phyloP scores from a whole-genome alignment of 2,329 filamentous ascomycete genomes.

The Penicillium sp. region DNA sequence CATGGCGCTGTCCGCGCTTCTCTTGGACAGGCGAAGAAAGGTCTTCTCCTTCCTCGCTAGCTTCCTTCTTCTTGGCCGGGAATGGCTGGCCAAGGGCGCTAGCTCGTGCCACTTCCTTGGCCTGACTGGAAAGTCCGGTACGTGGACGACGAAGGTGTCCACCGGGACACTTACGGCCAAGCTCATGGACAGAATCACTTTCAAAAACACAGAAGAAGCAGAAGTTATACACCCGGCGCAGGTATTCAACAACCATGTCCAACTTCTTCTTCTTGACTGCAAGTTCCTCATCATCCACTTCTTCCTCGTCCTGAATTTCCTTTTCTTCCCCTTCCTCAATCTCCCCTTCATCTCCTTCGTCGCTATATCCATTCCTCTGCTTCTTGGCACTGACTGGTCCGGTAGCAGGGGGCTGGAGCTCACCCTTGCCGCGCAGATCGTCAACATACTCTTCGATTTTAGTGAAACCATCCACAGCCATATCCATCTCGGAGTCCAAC shows the following conservation, averaged over 20 bases:
- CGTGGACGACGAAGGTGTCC: constrained; percentile 93
- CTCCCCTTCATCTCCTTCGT: constrained; percentile 53
- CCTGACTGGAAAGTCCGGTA: constrained; percentile 76
- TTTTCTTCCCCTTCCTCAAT: constrained; percentile 81
- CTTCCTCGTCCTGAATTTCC: constrained; percentile 63
- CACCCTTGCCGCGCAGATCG: constrained; percentile 70
- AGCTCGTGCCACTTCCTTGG: constrained; percentile 80
- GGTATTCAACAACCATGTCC: constrained; percentile 91
- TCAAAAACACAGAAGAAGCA: constrained; percentile 99
- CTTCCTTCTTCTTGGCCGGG: constrained; percentile 73
- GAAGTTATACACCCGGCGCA: constrained; percentile 95
- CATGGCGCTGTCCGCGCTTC: constrained; percentile 68
- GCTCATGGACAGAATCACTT: constrained; percentile 92
- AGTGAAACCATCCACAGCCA: constrained; percentile 69
- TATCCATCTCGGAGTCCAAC: constrained; percentile 79
- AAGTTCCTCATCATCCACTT: constrained; percentile 85
- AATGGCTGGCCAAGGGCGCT: constrained; percentile 81
- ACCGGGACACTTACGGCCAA: constrained; percentile 92
- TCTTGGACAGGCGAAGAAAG: constrained; percentile 66
- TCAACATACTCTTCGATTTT: constrained; percentile 88
- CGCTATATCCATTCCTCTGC: constrained; percentile 53
- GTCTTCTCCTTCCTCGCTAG: constrained; percentile 61
- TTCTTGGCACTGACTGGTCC: constrained; percentile 48
- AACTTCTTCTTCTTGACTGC: constrained; percentile 94
- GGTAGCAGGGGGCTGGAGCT: constrained; percentile 63